These are phyloP conservation scores for Erodium chrysanthum DNA, from an alignment of 441 rosid species.

Conservation along the genomic window DNA sequence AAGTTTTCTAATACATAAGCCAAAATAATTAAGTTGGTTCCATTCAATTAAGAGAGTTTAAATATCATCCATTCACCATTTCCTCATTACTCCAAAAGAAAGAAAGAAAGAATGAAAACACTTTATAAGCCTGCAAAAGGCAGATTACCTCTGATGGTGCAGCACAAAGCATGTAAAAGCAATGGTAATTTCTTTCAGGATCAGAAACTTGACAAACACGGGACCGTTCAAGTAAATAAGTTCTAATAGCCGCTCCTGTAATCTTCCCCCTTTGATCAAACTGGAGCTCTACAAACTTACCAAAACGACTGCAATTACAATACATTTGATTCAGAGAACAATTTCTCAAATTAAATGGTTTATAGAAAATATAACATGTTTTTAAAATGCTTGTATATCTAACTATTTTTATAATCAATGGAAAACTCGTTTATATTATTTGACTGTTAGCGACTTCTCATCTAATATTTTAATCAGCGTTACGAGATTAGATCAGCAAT, in stretches of 20 bases:
- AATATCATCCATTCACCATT: conserved; percentile 1
- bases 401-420: too few species aligned
- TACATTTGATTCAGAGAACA: conserved; percentile 9
- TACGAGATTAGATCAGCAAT: too few species aligned
- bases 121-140: conserved; percentile 12
- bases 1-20: too few species aligned
- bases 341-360: conserved; percentile 11
- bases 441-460: too few species aligned
- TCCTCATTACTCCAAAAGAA: conserved; percentile 1
- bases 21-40: too few species aligned
- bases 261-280: conserved; percentile 53
- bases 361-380: too few species aligned
- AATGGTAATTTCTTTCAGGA: conserved; percentile 78
- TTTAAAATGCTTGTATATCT: too few species aligned
- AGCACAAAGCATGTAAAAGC: conserved; percentile 77
- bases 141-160: conserved; percentile 50
- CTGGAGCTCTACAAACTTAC: conserved; percentile 75
- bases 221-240: conserved; percentile 64
- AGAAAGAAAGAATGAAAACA: neutral
- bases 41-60: neutral
- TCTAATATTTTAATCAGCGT: too few species aligned
- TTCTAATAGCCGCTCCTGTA: conserved; percentile 73
- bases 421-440: too few species aligned
- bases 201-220: conserved; percentile 79
- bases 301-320: conserved; percentile 53